phyloP scores from a whole-genome alignment of 768 basidiomycete species.

The Hebeloma cylindrosporum region DNA sequence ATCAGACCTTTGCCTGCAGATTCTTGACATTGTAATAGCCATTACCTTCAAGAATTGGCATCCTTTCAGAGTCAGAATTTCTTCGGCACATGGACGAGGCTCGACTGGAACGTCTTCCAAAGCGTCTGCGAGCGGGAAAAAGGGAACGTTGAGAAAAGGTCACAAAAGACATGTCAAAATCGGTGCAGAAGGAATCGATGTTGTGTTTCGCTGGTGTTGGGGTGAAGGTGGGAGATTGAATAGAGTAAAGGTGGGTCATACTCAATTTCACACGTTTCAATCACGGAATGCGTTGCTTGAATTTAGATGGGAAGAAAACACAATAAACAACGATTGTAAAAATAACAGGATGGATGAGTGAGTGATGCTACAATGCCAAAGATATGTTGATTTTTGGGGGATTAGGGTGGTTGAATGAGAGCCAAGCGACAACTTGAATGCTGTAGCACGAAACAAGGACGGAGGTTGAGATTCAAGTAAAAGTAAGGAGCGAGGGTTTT shows the following conservation, averaged over 20 bases:
- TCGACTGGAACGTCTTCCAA: not conserved
- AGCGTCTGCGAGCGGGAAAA: not conserved
- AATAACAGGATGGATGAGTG: constrained; percentile 9
- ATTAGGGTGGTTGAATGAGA: not conserved
- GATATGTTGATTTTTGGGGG: constrained; percentile 6
- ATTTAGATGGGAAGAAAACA: constrained; percentile 1
- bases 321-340: constrained; percentile 1
- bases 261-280: not conserved
- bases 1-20: too few species aligned
- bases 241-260: not conserved
- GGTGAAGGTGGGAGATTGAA: too few species aligned
- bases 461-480: constrained; percentile 1
- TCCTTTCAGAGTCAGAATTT: not conserved
- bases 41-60: too few species aligned
- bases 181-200: not conserved
- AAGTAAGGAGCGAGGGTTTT: constrained; percentile 6
- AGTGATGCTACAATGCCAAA: constrained; percentile 14
- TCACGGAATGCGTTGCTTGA: not conserved
- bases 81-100: not conserved
- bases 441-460: not conserved
- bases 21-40: too few species aligned
- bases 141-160: constrained; percentile 1
- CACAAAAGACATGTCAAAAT: constrained; percentile 9
- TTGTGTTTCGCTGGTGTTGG: too few species aligned
- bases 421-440: not conserved